phyloP scores from a whole-genome alignment of 106 monocot genomes.

The Agapanthus africanus region DNA sequence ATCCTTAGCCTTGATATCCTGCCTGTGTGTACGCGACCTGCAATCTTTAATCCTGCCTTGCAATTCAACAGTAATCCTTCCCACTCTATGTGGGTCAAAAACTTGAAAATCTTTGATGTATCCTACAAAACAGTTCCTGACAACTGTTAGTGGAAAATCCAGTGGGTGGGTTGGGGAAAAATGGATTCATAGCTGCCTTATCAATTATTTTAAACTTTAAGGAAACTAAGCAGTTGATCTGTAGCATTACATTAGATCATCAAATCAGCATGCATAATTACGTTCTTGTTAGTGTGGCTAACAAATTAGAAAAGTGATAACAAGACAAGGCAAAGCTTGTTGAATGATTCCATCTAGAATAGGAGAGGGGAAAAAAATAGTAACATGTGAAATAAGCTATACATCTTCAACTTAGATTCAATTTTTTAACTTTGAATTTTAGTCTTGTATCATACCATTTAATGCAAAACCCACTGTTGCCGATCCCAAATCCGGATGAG shows the following conservation, averaged over 20 bases:
- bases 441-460: neutral
- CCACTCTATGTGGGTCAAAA: constrained; percentile 81
- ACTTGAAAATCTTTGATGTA: constrained; percentile 92
- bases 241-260: no score
- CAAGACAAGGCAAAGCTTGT: neutral
- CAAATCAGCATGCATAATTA: no score
- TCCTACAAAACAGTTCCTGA: constrained; percentile 37
- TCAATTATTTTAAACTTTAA: neutral
- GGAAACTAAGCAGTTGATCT: neutral
- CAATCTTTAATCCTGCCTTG: constrained; percentile 84
- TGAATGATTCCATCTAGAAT: neutral
- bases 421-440: neutral
- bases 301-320: neutral
- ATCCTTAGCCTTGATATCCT: constrained; percentile 77
- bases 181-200: neutral
- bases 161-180: no score
- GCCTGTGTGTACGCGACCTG: constrained; percentile 73
- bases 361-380: neutral
- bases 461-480: no score
- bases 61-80: constrained; percentile 83
- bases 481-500: no score
- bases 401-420: neutral
- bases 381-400: neutral
- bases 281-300: no score
- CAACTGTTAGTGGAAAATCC: neutral